Evolutionary conservation across 2,329 filamentous ascomycete species (phyloP), one percentile per base, ranked within the genome.

Genomic region (Verticillium dahliae): DNA sequence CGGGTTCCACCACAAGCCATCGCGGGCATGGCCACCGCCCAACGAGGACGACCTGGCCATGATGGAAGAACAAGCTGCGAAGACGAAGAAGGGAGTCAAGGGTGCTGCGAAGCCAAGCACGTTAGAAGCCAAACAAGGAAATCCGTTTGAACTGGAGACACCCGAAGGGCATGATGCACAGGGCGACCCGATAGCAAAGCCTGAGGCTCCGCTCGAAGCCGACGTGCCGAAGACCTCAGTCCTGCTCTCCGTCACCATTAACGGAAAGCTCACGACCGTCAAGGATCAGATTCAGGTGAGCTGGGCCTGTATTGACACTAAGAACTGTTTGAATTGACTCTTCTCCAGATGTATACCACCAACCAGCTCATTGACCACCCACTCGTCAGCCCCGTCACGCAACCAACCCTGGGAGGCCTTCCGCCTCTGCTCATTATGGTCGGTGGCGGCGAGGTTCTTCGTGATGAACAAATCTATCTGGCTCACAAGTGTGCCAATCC

Each of bases 401-500:
- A 97, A 68, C 88, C 94, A 1, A 93, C 91, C 0, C 82, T 99
- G 0, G 95, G 95, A 52, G 95, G 95, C 0, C 81, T 99, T 3
- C 93, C 93, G 0, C 95, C 95, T 0, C 77, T 98, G 34, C 81
- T 97, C 6, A 89, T 99, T 54, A 86, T 97, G 71, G 88, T 89
- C 1, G 95, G 94, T 4, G 93, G 94, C 5, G 93, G 90, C 1
- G 95, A 99, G 72, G 83, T 96, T 58, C 81, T 99, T 18, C 86
- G 92, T 13, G 95, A 99, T 69, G 95, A 99, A 74, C 95, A 98
- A 71, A 91, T 98, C 59, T 97, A 96, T 66, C 71, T 98, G 14
- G 95, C 94, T 0, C 95, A 99, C 74, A 98, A 98, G 75, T 93
- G 91, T 52, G 93, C 95, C 13, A 87, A 96, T 66, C 95, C 95